A percentile compares a stretch with the other conserved stretches of the same genome.
These are phyloP conservation scores for Ensete glaucum DNA, from an alignment of 176 grass and related monocot genomes.

Conservation along the genomic window DNA sequence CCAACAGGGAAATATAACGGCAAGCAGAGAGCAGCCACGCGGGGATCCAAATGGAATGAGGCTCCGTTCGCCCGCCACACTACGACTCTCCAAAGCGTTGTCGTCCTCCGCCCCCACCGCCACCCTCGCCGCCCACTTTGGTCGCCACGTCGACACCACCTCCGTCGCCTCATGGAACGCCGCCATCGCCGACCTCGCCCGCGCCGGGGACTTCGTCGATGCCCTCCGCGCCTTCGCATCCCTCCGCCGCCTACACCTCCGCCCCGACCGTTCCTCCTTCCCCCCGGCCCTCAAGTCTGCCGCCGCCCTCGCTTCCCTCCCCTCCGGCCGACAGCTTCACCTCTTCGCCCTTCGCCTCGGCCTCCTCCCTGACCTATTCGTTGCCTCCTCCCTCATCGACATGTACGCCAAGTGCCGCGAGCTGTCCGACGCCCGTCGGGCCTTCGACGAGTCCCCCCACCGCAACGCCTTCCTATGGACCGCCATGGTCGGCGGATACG, in stretches of 20 bases:
- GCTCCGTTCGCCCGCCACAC: neutral
- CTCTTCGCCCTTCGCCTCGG: conserved; percentile 49
- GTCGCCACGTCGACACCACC: conserved; percentile 40
- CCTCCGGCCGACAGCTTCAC: conserved; percentile 65
- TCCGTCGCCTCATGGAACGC: conserved; percentile 54
- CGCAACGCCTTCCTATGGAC: conserved; percentile 57
- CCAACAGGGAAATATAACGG: no score
- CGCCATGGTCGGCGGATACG: conserved; percentile 57
- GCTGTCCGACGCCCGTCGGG: conserved; percentile 51
- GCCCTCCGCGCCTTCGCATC: conserved; percentile 45
- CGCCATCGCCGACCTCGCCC: conserved; percentile 57
- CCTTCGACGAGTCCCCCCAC: conserved; percentile 56
- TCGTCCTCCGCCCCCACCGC: neutral
- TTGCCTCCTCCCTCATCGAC: conserved; percentile 60
- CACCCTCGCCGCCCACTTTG: conserved; percentile 42
- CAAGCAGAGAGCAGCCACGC: no score
- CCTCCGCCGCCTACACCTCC: conserved; percentile 28
- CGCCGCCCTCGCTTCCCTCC: conserved; percentile 34
- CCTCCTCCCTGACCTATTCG: conserved; percentile 49
- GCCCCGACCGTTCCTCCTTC: conserved; percentile 26
- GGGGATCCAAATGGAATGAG: conserved; percentile 5
- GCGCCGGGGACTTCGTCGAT: conserved; percentile 30
- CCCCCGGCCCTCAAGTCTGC: conserved; percentile 52
- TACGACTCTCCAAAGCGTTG: neutral
- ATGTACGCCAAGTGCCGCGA: conserved; percentile 66